A percentile compares a stretch with the other conserved stretches of the same genome.
Evolutionary conservation across 164 flowering plant genomes (phyloP).

Genomic region (Tetrastigma voinierianum): DNA sequence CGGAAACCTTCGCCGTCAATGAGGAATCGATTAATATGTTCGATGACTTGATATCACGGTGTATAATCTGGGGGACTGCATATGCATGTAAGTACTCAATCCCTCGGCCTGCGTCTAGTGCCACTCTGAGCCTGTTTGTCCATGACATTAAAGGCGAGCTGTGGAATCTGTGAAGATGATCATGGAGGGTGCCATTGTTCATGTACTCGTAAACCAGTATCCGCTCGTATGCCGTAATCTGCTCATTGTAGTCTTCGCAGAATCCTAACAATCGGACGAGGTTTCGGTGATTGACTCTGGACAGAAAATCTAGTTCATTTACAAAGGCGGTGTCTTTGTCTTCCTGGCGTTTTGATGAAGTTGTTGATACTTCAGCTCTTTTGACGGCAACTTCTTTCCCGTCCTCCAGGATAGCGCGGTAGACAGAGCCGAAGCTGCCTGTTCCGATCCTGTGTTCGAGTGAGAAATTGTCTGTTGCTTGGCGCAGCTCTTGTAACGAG

Average conservation of each 20-base stretch:
- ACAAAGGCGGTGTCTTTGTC: slow-evolving; percentile 68
- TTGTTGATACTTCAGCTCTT: slow-evolving; percentile 46
- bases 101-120: slow-evolving; percentile 80
- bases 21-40: slow-evolving; percentile 67
- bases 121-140: slow-evolving; percentile 53
- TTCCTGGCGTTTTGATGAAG: slow-evolving; percentile 35
- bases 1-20: slow-evolving; percentile 78
- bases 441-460: slow-evolving; percentile 50
- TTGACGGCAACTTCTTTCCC: slow-evolving; percentile 74
- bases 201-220: slow-evolving; percentile 70
- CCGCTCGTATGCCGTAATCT: slow-evolving; percentile 55
- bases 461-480: slow-evolving; percentile 59
- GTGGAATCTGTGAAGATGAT: slow-evolving; percentile 62
- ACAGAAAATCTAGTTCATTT: slow-evolving; percentile 66
- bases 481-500: slow-evolving; percentile 28
- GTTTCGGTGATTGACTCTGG: slow-evolving; percentile 70
- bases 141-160: slow-evolving; percentile 51
- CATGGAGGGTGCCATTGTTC: slow-evolving; percentile 62
- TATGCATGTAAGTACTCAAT: slow-evolving; percentile 77
- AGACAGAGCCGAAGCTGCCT: slow-evolving; percentile 83
- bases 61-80: slow-evolving; percentile 68
- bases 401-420: slow-evolving; percentile 47
- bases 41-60: slow-evolving; percentile 85
- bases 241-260: slow-evolving; percentile 54
- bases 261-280: slow-evolving; percentile 67